Evolutionary conservation across 2,329 filamentous ascomycete species (phyloP), one percentile per base, ranked within the genome.

Genomic region (Diaporthe sp.): DNA sequence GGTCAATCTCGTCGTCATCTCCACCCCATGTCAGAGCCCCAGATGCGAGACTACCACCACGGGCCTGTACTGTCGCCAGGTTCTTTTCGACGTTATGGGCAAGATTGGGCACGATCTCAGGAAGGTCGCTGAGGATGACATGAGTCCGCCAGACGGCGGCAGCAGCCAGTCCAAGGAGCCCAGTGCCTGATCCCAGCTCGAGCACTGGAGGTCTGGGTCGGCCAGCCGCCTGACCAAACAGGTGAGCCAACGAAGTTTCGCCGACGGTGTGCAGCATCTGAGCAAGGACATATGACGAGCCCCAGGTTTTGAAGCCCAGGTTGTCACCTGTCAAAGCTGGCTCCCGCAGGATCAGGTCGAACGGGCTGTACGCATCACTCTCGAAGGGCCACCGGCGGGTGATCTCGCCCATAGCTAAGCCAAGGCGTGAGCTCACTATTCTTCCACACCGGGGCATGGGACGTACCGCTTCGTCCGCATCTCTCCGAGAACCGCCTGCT

Each of bases 301-400:
- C 95, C 97, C 97, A 98, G 0, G 97, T 99, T 83, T 99, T 98
- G 82, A 97, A 89, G 1, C 97, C 97, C 25, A 98, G 87, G 75
- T 94, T 94, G 82, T 98, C 96, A 9, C 94, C 94, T 0, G 95
- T 97, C 73, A 98, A 87, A 0, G 95, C 92, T 2, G 97, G 97
- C 82, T 99, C 97, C 73, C 95, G 90, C 52, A 99, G 91, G 47
- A 89, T 88, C 68, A 99, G 86, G 60, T 92, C 88, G 78, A 95
- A 88, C 1, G 83, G 78, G 35, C 85, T 82, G 35, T 82, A 79
- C 61, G 76, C 79, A 5, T 80, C 79, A 7, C 78, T 77, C 30
- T 82, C 78, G 76, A 91, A 89, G 2, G 88, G 88, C 89, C 89
- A 91, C 7, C 82, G 82, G 42, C 89, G 85, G 6, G 85, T 86